Evolutionary conservation across 2,329 filamentous ascomycete genomes (phyloP), one percentile per base, ranked within the genome.

Genomic region (Colletotrichum trifolii): DNA sequence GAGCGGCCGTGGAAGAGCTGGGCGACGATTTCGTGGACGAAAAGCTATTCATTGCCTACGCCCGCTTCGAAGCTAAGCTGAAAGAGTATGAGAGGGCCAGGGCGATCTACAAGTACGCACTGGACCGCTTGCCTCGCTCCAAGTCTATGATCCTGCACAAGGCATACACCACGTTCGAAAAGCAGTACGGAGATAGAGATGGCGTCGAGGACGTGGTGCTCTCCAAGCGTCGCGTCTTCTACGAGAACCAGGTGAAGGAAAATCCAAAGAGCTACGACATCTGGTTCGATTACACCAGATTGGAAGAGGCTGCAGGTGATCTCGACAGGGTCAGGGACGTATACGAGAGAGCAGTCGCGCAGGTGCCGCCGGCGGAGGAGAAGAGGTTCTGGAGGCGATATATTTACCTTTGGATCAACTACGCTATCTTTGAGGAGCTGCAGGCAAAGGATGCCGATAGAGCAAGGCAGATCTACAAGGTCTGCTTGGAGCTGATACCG

Each of bases 361-460:
- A 99, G 74, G 89, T 98, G 12, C 96, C 96, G 2, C 95, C 96
- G 0, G 96, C 94, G 17, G 92, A 96, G 71, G 96, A 98, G 76
- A 99, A 99, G 83, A 88, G 96, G 50, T 94, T 98, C 77, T 99
- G 96, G 96, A 87, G 96, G 69, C 86, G 96, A 40, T 99, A 99
- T 77, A 96, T 99, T 66, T 99, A 98, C 75, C 86, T 99, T 1
- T 99, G 95, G 93, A 88, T 98, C 47, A 97, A 98, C 79, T 99
- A 98, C 77, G 96, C 96, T 9, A 82, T 97, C 15, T 98, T 92
- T 88, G 96, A 98, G 76, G 96, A 99, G 77, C 89, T 92, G 77
- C 91, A 95, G 68, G 91, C 90, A 40, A 90, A 91, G 70, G 93
- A 98, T 72, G 74, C 87, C 33, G 87, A 91, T 34, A 87, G 96